Percentiles rank a stretch among this genome's conserved stretches.
phyloP scores from a whole-genome alignment of 257 asterid species.

The Primulina eburnea region DNA sequence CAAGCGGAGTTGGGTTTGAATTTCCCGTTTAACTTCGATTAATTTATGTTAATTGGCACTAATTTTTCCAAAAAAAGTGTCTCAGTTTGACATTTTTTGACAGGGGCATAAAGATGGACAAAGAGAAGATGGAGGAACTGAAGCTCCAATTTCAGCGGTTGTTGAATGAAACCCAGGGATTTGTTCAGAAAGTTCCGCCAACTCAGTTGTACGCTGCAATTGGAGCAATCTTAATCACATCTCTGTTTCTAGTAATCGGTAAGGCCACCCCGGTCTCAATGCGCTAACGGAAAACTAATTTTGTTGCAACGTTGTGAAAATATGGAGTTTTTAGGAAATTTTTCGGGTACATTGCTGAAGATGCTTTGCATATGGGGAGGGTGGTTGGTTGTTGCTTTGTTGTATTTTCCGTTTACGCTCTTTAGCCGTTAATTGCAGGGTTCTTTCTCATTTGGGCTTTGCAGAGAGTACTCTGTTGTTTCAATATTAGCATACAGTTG shows the following conservation, averaged over 20 bases:
- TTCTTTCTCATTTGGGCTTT: conserved; percentile 1
- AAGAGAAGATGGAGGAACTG: conserved; percentile 47
- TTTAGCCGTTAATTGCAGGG: not conserved
- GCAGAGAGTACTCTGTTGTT: not conserved
- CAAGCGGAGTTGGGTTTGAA: not conserved
- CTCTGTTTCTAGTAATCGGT: conserved; percentile 43
- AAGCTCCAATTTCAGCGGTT: conserved; percentile 46
- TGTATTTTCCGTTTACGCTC: not conserved
- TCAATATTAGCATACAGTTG: too few species aligned
- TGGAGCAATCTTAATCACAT: conserved; percentile 45
- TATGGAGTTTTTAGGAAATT: not conserved
- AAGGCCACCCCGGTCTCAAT: conserved; percentile 16
- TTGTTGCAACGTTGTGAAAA: not conserved
- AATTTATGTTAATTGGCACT: too few species aligned
- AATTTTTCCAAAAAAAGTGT: too few species aligned
- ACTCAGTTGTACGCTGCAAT: conserved; percentile 47
- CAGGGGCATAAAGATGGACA: conserved; percentile 28
- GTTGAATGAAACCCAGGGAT: conserved; percentile 34
- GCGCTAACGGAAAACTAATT: not conserved
- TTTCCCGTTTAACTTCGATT: not conserved
- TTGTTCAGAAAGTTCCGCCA: conserved; percentile 43
- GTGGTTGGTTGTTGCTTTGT: not conserved
- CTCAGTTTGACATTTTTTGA: not conserved
- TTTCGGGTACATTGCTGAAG: not conserved
- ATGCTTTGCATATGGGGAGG: not conserved